Evolutionary conservation across 768 basidiomycete genomes (phyloP), one percentile per base, ranked within the genome.

Genomic region (Macrocybe gigantea): DNA sequence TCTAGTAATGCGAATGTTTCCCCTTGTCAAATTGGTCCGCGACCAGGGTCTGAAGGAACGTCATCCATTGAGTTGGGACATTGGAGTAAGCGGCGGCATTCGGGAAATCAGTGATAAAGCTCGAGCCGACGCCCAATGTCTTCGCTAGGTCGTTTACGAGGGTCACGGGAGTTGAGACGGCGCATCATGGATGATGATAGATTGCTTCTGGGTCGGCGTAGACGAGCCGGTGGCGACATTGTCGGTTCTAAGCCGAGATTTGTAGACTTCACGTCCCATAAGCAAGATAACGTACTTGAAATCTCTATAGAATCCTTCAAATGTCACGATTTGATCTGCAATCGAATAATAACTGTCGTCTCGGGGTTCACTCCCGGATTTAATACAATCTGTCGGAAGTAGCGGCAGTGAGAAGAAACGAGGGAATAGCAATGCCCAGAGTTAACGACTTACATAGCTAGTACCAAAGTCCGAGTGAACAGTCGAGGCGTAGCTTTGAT

Each of bases 71-170:
- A 22, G 22, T 22, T 2, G 22, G 22, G 22, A 22, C 22, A 22
- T 22, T 22, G 22, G 22, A 22, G 22, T 22, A 22, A 22, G 56
- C 56, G 6, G 6, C 7, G 11, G 49, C 48, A 11, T 48, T 42
- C 8, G 43, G 38, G 22, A 60, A 61, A 33, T 66, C 52, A 2
- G 64, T 69, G 38, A 67, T 59, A 51, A 63, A 69, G 39, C 62
- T 55, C 12, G 61, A 62, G 12, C 50, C 58, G 10, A 68, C 49
- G 2, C 53, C 54, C 14, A 60, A 52, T 11, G 55, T 48, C 14
- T 44, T 44, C 1, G 59, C 45, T 2, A 68, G 49, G 15, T 52
- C 47, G 29, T 54, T 42, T 31, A 67, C 57, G 10, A 64, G 53
- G 12, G 36, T 49, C 2, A 47, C 0, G 61, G 60, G 5, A 59